A percentile compares a stretch with the other conserved stretches of the same genome.
Evolutionary conservation across 2,329 filamentous ascomycete genomes (phyloP).

Genomic region (Penicillium decumbens): DNA sequence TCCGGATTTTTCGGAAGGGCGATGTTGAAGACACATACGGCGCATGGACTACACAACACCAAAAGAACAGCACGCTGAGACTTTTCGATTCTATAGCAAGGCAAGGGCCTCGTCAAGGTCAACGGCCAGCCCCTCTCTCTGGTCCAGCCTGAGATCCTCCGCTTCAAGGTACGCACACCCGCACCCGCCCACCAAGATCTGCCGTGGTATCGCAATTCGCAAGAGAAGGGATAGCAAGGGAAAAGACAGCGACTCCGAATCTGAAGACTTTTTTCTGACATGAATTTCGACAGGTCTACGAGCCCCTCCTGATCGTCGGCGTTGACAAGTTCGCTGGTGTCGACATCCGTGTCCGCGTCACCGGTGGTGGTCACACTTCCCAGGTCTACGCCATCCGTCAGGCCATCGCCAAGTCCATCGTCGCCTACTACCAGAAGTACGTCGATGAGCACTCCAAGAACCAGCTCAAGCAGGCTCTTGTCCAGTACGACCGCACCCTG

Average conservation of each 20-base stretch:
- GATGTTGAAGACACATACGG: conserved; percentile 8
- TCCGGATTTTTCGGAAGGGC: background rate
- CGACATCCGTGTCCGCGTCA: conserved; percentile 95
- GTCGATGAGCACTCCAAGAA: conserved; percentile 99
- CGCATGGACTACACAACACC: conserved; percentile 9
- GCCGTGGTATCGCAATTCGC: conserved; percentile 2
- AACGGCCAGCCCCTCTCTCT: conserved; percentile 94
- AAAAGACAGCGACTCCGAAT: background rate
- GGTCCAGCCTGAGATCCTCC: conserved; percentile 91
- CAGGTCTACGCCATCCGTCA: conserved; percentile 98
- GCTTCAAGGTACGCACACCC: conserved; percentile 72
- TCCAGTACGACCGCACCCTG: conserved; percentile 93
- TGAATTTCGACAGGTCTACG: conserved; percentile 68
- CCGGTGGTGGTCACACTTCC: conserved; percentile 94
- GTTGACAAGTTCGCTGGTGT: conserved; percentile 95
- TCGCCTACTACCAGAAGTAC: conserved; percentile 99
- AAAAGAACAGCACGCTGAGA: conserved; percentile 27
- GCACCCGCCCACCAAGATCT: conserved; percentile 2
- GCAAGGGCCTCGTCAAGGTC: conserved; percentile 93
- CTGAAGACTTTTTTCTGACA: conserved; percentile 8
- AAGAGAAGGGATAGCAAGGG: background rate
- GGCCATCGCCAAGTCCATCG: conserved; percentile 95
- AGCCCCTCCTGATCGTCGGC: conserved; percentile 93
- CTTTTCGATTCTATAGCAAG: conserved; percentile 50
- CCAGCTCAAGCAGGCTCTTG: conserved; percentile 94